Conservation (phyloP, 106 monocot species). For the Alisma plantagoaquatica region DNA sequence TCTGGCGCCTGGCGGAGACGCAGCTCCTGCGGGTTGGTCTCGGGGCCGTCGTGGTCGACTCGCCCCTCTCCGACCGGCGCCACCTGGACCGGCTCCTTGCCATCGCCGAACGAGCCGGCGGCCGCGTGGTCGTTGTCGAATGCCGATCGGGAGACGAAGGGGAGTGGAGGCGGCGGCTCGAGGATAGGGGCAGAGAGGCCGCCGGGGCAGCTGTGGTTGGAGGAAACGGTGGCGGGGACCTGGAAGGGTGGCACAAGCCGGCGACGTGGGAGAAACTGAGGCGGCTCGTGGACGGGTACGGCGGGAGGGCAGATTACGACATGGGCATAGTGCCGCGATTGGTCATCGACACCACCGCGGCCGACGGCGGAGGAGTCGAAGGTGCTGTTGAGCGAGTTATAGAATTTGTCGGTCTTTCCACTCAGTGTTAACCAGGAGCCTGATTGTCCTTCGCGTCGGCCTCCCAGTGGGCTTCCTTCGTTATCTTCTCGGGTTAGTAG, state of each 20-base stretch:
- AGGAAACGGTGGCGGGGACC: background rate
- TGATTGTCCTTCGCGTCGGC: no score
- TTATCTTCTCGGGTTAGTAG: no score
- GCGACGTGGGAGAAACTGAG: slow-evolving; percentile 46
- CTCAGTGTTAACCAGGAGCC: no score
- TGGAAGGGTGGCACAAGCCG: slow-evolving; percentile 86
- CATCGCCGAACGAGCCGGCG: slow-evolving; percentile 10
- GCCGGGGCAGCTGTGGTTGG: no score
- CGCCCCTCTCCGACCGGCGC: slow-evolving; percentile 54
- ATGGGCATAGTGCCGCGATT: slow-evolving; percentile 28
- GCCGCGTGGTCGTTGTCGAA: slow-evolving; percentile 52
- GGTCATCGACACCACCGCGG: slow-evolving; percentile 49
- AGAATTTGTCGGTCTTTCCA: slow-evolving; percentile 31
- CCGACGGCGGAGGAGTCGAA: background rate
- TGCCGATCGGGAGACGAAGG: slow-evolving; percentile 42
- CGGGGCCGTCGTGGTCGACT: slow-evolving; percentile 67
- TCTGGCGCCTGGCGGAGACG: slow-evolving; percentile 40
- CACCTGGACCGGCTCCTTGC: slow-evolving; percentile 47
- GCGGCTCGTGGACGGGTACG: slow-evolving; percentile 44
- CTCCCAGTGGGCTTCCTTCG: no score
- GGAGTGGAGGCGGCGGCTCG: slow-evolving; percentile 71
- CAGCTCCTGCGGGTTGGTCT: slow-evolving; percentile 44
- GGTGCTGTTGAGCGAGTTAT: slow-evolving; percentile 30
- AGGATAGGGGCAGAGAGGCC: slow-evolving; percentile 23
- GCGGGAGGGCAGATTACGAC: slow-evolving; percentile 51